These are phyloP conservation scores for Arachis hypogaea DNA, from an alignment of 306 rosid genomes.

Conservation along the genomic window DNA sequence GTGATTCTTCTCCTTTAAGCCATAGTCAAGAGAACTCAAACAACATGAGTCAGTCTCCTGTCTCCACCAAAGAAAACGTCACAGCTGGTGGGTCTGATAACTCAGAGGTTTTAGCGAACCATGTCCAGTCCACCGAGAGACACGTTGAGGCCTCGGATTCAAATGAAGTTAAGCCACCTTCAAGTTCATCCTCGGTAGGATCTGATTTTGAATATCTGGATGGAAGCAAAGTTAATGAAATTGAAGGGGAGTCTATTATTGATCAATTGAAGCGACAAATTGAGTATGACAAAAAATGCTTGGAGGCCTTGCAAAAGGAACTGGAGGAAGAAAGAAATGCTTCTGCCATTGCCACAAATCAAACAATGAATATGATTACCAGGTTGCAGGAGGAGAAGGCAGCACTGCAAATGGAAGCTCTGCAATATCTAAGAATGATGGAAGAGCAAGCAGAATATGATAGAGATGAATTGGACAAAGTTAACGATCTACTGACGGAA, in stretches of 20 bases:
- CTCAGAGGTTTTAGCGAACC: conserved; percentile 39
- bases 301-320: conserved; percentile 63
- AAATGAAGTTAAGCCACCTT: conserved; percentile 40
- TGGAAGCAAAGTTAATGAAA: conserved; percentile 56
- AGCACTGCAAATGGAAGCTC: conserved; percentile 85
- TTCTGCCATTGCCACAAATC: conserved; percentile 73
- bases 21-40: conserved; percentile 34
- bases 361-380: conserved; percentile 97
- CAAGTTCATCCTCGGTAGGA: conserved; percentile 52
- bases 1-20: conserved; percentile 43
- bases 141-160: conserved; percentile 41
- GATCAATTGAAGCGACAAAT: conserved; percentile 60
- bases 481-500: conserved; percentile 76
- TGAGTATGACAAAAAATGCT: conserved; percentile 59
- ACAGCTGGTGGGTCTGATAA: conserved; percentile 32
- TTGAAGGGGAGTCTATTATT: conserved; percentile 66
- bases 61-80: conserved; percentile 42
- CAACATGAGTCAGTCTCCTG: conserved; percentile 33
- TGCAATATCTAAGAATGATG: conserved; percentile 90
- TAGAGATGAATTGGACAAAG: conserved; percentile 73
- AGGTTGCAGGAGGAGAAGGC: conserved; percentile 97
- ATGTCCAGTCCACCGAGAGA: conserved; percentile 40
- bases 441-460: conserved; percentile 98
- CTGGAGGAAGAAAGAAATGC: conserved; percentile 91
- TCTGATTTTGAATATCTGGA: conserved; percentile 65